These are phyloP conservation scores for Cercophora samala DNA, from an alignment of 495 filamentous ascomycete genomes.

Conservation along the genomic window DNA sequence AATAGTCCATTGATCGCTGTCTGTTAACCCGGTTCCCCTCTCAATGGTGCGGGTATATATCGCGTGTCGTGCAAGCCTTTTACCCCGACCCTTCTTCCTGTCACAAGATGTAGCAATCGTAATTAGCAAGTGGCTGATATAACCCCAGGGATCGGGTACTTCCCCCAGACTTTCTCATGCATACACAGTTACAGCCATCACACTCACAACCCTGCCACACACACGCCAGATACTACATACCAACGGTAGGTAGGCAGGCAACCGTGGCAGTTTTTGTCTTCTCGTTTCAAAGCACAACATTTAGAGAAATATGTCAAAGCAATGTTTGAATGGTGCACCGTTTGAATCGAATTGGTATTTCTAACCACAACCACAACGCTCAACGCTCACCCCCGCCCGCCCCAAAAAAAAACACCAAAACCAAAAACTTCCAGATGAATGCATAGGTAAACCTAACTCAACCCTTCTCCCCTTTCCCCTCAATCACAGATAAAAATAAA, in stretches of 20 bases:
- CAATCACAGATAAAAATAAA: neutral
- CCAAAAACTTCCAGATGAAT: neutral
- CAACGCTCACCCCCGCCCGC: neutral
- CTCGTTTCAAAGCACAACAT: too few species aligned
- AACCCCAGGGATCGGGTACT: neutral
- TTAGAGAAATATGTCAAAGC: neutral
- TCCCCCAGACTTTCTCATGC: neutral
- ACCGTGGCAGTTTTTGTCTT: neutral
- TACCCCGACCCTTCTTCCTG: neutral
- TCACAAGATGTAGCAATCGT: too few species aligned
- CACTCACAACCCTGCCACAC: neutral
- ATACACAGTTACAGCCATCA: neutral
- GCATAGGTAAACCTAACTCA: neutral
- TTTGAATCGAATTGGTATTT: neutral
- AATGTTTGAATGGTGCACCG: neutral
- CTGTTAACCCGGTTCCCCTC: too few species aligned
- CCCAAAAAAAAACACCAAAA: neutral
- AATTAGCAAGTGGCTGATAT: neutral
- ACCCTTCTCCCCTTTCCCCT: neutral
- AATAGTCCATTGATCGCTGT: too few species aligned
- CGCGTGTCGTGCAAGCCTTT: too few species aligned
- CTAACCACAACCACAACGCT: neutral
- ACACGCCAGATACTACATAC: too few species aligned
- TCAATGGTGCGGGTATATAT: too few species aligned
- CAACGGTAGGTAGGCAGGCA: neutral